phyloP scores from a whole-genome alignment of 1,139 yeast genomes.

The Blastobotrys proliferans region DNA sequence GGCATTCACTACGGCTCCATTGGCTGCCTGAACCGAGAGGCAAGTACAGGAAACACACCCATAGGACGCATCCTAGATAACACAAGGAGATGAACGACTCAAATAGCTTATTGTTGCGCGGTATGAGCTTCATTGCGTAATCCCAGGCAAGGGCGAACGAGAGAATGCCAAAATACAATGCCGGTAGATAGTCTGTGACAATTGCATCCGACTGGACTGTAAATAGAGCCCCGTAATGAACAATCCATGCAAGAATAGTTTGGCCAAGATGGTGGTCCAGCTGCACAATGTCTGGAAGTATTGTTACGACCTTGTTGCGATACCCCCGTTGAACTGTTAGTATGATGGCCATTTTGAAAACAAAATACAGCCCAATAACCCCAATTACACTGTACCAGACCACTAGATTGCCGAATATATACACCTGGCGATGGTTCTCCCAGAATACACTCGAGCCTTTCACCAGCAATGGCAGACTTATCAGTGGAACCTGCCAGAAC shows the following conservation, averaged over 20 bases:
- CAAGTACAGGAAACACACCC: conserved; percentile 18
- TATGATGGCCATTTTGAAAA: conserved; percentile 23
- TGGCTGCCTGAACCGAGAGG: conserved; percentile 25
- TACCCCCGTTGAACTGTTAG: conserved; percentile 23
- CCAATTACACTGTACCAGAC: conserved; percentile 41
- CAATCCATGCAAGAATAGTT: conserved; percentile 23
- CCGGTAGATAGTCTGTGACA: conserved; percentile 26
- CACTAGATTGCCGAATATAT: conserved; percentile 56
- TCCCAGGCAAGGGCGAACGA: conserved; percentile 16
- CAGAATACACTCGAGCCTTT: conserved; percentile 55
- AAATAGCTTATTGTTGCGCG: background rate
- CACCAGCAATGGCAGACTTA: conserved; percentile 45
- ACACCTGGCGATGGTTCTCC: conserved; percentile 43
- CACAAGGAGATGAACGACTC: background rate
- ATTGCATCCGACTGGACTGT: conserved; percentile 13
- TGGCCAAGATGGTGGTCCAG: conserved; percentile 29
- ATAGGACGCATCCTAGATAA: conserved; percentile 12
- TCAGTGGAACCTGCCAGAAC: conserved; percentile 31
- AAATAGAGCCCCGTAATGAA: conserved; percentile 20
- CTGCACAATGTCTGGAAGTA: conserved; percentile 14
- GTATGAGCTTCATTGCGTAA: background rate
- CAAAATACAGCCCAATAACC: conserved; percentile 17
- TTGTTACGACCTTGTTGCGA: conserved; percentile 9
- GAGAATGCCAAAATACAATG: conserved; percentile 27
- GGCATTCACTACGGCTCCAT: conserved; percentile 24